phyloP scores from a whole-genome alignment of 169 alveolate species.

The Besnoitia besnoiti region DNA sequence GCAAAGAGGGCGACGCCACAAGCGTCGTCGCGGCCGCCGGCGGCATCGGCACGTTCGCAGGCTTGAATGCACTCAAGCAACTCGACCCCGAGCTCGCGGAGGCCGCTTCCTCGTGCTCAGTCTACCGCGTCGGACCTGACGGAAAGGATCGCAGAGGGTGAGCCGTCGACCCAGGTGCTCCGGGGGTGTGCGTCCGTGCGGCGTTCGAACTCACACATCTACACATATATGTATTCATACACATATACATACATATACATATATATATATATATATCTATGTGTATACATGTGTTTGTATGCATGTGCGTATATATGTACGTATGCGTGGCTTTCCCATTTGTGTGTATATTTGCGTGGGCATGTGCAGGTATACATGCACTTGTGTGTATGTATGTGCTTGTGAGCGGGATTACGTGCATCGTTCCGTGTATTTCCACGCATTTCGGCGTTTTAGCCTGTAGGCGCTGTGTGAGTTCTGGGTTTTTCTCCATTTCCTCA shows the following conservation, averaged over 20 bases:
- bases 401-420: not conserved
- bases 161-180: not conserved
- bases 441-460: not conserved
- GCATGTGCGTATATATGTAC: not conserved
- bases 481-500: not conserved
- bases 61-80: not conserved
- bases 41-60: conserved; percentile 43
- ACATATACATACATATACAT: not conserved
- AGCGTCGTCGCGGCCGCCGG: conserved; percentile 26
- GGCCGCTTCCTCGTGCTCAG: conserved; percentile 41
- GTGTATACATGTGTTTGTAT: not conserved
- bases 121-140: conserved; percentile 37
- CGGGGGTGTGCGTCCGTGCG: not conserved
- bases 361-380: not conserved
- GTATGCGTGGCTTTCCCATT: too few species aligned
- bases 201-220: too few species aligned
- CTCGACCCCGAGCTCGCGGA: conserved; percentile 5
- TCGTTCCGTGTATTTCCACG: not conserved
- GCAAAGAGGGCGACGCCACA: not conserved
- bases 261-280: not conserved
- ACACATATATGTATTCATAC: not conserved
- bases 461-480: not conserved
- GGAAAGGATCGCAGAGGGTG: conserved; percentile 36
- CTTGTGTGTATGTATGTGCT: not conserved
- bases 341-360: not conserved